Percentiles rank a stretch among this genome's conserved stretches.
Evolutionary conservation across 805 yeast genomes (phyloP).

Genomic region (Yamadazyma kitorensis): DNA sequence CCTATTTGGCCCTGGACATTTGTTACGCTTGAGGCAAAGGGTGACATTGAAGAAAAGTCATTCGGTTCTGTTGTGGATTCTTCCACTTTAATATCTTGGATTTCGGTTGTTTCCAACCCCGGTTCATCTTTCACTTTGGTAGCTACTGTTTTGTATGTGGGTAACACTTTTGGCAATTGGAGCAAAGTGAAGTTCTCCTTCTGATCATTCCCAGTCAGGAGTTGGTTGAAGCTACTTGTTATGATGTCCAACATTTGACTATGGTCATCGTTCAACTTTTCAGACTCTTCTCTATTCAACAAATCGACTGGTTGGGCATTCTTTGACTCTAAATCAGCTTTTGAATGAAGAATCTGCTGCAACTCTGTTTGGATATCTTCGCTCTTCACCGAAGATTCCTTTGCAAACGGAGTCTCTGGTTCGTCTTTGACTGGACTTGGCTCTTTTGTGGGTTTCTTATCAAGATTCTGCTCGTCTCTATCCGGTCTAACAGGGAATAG

Average conservation of each 20-base stretch:
- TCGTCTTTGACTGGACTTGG: conserved; percentile 12
- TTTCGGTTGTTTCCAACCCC: too few species aligned
- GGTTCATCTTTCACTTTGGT: conserved; percentile 11
- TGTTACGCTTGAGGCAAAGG: conserved; percentile 1
- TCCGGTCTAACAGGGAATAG: conserved; percentile 72
- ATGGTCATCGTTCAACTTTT: conserved; percentile 31
- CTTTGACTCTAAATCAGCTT: conserved; percentile 27
- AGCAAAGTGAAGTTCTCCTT: conserved; percentile 31
- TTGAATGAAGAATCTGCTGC: conserved; percentile 20
- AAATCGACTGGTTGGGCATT: conserved; percentile 25
- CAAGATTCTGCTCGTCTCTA: conserved; percentile 44
- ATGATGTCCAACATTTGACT: conserved; percentile 25
- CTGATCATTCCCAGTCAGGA: conserved; percentile 8
- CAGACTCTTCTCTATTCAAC: conserved; percentile 28
- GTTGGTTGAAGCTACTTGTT: conserved; percentile 19
- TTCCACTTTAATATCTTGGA: conserved; percentile 4
- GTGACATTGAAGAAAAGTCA: too few species aligned
- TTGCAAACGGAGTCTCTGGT: conserved; percentile 9
- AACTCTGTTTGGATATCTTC: conserved; percentile 31
- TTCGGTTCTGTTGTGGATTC: not conserved
- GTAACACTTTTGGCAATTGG: conserved; percentile 50
- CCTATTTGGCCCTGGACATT: conserved; percentile 63
- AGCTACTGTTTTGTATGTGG: conserved; percentile 25
- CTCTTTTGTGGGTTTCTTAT: conserved; percentile 12
- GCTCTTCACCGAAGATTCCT: conserved; percentile 24